Conservation (phyloP, 2,329 filamentous ascomycete genomes). For the Elsinoe fawcettii region DNA sequence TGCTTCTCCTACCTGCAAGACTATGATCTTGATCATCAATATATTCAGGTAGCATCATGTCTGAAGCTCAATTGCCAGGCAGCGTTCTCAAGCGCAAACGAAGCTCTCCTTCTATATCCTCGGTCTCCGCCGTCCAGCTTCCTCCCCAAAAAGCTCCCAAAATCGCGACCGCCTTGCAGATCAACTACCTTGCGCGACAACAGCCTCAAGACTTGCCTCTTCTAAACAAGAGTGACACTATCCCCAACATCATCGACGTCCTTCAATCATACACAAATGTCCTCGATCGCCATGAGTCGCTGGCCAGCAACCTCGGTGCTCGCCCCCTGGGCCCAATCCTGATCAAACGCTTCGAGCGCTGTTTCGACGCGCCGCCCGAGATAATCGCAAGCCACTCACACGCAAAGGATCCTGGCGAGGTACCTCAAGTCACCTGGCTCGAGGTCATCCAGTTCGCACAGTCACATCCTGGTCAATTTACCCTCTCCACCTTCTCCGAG, state of each 20-base stretch:
- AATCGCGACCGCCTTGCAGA: slow-evolving; percentile 49
- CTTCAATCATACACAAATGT: slow-evolving; percentile 79
- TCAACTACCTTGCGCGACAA: slow-evolving; percentile 60
- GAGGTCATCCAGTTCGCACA: slow-evolving; percentile 81
- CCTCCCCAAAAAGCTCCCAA: slow-evolving; percentile 46
- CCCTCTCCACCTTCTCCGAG: slow-evolving; percentile 59
- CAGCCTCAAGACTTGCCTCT: slow-evolving; percentile 55
- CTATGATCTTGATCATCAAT: slow-evolving; percentile 12
- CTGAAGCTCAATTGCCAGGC: slow-evolving; percentile 19
- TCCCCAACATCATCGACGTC: slow-evolving; percentile 63
- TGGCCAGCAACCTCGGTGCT: slow-evolving; percentile 77
- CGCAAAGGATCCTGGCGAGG: slow-evolving; percentile 25
- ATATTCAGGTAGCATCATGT: slow-evolving; percentile 11
- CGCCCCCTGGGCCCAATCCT: slow-evolving; percentile 74
- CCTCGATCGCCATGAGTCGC: slow-evolving; percentile 74
- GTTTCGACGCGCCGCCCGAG: slow-evolving; percentile 74
- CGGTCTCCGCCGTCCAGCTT: slow-evolving; percentile 22
- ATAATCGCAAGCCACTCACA: slow-evolving; percentile 53
- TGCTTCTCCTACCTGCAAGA: slow-evolving; percentile 1
- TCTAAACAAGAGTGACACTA: slow-evolving; percentile 58
- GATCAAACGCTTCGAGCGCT: slow-evolving; percentile 75
- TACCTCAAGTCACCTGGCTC: slow-evolving; percentile 62
- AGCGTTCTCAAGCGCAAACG: slow-evolving; percentile 41
- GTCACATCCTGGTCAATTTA: slow-evolving; percentile 70
- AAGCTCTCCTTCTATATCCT: slow-evolving; percentile 30